Percentiles rank a stretch among this genome's conserved stretches.
Evolutionary conservation across 768 basidiomycete species (phyloP).

Genomic region (Lenzites betulinus): DNA sequence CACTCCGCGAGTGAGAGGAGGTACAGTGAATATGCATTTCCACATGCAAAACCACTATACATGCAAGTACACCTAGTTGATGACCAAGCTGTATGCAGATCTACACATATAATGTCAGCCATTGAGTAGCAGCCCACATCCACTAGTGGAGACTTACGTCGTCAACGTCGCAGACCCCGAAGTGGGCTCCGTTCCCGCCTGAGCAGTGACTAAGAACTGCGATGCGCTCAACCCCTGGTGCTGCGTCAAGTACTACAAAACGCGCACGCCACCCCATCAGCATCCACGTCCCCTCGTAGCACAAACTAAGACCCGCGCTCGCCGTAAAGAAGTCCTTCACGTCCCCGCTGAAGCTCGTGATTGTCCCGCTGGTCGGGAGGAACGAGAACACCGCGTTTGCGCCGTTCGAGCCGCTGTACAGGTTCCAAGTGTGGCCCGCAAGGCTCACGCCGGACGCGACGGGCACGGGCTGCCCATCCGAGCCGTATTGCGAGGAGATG

Average conservation of each 20-base stretch:
- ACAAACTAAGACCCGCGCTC: neutral
- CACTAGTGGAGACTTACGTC: constrained; percentile 43
- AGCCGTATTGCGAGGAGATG: constrained; percentile 51
- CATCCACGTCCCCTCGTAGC: neutral
- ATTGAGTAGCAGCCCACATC: neutral
- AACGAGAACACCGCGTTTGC: constrained; percentile 45
- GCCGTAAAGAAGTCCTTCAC: constrained; percentile 55
- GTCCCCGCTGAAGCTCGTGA: constrained; percentile 56
- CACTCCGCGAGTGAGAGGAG: too few species aligned
- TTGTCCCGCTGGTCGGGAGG: constrained; percentile 40
- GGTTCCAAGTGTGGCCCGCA: constrained; percentile 56
- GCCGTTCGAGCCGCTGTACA: constrained; percentile 57
- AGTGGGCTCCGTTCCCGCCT: constrained; percentile 66
- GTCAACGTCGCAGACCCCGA: constrained; percentile 55
- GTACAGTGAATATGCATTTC: too few species aligned
- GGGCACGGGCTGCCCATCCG: constrained; percentile 48
- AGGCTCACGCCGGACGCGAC: constrained; percentile 46
- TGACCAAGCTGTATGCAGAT: constrained; percentile 46
- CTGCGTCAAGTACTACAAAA: constrained; percentile 50
- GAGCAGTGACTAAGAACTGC: constrained; percentile 59
- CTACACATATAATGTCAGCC: constrained; percentile 33
- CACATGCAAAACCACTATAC: too few species aligned
- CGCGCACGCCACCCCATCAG: neutral
- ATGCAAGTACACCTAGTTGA: too few species aligned
- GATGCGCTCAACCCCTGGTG: constrained; percentile 47